phyloP scores from a whole-genome alignment of 371 early-diverging fungal genomes.

The Rhizomucor pusillus region DNA sequence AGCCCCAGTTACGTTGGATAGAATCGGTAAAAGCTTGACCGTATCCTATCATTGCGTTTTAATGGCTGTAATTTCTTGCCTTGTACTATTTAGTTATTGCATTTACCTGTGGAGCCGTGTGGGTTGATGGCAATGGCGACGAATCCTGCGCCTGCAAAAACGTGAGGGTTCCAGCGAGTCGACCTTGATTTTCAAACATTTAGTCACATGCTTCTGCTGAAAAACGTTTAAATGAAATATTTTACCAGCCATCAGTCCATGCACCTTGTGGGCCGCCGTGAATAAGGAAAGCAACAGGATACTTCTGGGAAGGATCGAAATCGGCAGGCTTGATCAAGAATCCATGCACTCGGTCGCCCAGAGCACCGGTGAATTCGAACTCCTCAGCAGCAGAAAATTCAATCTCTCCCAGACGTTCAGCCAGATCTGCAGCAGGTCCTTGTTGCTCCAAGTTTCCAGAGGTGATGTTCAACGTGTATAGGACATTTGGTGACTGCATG shows the following conservation, averaged over 20 bases:
- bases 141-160: conserved; percentile 76
- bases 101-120: conserved; percentile 75
- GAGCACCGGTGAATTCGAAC: conserved; percentile 67
- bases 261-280: conserved; percentile 86
- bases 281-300: conserved; percentile 81
- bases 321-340: conserved; percentile 68
- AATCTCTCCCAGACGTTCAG: conserved; percentile 24
- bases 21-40: conserved; percentile 76
- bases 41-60: conserved; percentile 42
- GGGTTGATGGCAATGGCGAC: conserved; percentile 76
- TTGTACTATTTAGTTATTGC: background rate
- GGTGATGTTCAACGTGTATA: conserved; percentile 31
- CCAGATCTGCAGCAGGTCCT: conserved; percentile 26
- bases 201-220: background rate
- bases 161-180: conserved; percentile 73
- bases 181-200: conserved; percentile 25
- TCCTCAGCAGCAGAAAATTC: conserved; percentile 52
- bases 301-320: conserved; percentile 56
- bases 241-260: conserved; percentile 67
- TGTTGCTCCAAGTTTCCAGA: conserved; percentile 12
- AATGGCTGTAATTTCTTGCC: too few relatives aligned
- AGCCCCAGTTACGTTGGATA: conserved; percentile 78
- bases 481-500: conserved; percentile 48
- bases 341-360: conserved; percentile 67
- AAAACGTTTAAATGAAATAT: too few relatives aligned